A percentile compares a stretch with the other conserved stretches of the same genome.
phyloP scores from a whole-genome alignment of 164 flowering plant species.

The Nymphaea thermarum region DNA sequence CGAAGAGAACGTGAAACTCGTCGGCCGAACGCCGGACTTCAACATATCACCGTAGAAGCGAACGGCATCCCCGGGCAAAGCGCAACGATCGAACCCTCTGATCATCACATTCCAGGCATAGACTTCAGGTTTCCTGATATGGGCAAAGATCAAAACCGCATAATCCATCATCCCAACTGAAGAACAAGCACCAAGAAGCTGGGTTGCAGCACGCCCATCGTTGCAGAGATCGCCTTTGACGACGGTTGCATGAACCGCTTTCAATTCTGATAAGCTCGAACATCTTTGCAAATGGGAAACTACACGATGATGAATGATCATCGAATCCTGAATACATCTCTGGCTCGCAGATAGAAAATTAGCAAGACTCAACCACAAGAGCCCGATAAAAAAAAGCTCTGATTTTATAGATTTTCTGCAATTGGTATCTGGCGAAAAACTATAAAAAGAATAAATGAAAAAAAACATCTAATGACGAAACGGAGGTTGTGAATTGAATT shows the following conservation, averaged over 20 bases:
- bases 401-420: no score
- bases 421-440: no score
- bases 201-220: slow-evolving; percentile 41
- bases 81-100: slow-evolving; percentile 29
- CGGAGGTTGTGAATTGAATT: no score
- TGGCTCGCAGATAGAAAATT: not conserved
- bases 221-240: slow-evolving; percentile 32
- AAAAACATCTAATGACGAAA: no score
- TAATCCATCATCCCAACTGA: slow-evolving; percentile 21
- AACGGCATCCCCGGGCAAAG: slow-evolving; percentile 27
- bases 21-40: slow-evolving; percentile 24
- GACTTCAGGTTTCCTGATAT: slow-evolving; percentile 45
- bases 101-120: slow-evolving; percentile 72
- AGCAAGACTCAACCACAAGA: no score
- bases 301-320: slow-evolving; percentile 4
- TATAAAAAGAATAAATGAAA: no score
- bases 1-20: slow-evolving; percentile 60
- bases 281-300: slow-evolving; percentile 24
- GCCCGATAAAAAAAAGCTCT: no score
- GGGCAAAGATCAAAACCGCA: slow-evolving; percentile 35
- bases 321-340: not conserved
- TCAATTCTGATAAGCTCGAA: slow-evolving; percentile 19
- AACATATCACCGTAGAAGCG: slow-evolving; percentile 30
- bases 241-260: slow-evolving; percentile 35
- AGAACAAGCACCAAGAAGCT: slow-evolving; percentile 42